Percentiles rank a stretch among this genome's conserved stretches.
phyloP scores from a whole-genome alignment of 1,139 yeast genomes.

The Candida mesenterica region DNA sequence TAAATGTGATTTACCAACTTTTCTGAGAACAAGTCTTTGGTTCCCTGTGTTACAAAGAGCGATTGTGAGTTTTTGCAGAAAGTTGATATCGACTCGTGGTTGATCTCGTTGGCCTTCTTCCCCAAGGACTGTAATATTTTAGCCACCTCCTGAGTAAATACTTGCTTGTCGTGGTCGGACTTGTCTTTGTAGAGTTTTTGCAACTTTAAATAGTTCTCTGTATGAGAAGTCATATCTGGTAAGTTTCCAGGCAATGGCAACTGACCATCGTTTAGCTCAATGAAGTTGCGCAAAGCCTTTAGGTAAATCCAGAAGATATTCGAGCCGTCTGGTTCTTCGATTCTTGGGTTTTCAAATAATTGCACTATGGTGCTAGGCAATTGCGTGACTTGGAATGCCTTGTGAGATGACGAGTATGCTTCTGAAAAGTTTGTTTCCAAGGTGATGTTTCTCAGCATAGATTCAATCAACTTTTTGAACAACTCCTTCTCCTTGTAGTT shows the following conservation, averaged over 20 bases:
- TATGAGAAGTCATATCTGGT: slow-evolving; percentile 89
- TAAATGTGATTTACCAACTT: slow-evolving; percentile 17
- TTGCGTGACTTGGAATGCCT: slow-evolving; percentile 45
- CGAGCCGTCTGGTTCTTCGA: slow-evolving; percentile 15
- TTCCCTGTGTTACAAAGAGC: slow-evolving; percentile 38
- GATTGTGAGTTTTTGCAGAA: slow-evolving; percentile 61
- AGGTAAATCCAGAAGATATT: slow-evolving; percentile 62
- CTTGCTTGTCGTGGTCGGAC: slow-evolving; percentile 49
- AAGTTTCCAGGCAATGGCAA: slow-evolving; percentile 73
- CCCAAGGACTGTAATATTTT: slow-evolving; percentile 23
- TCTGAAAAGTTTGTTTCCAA: slow-evolving; percentile 68
- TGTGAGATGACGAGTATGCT: slow-evolving; percentile 57
- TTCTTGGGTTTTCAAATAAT: slow-evolving; percentile 29
- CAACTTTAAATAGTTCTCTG: slow-evolving; percentile 57
- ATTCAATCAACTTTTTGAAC: slow-evolving; percentile 42
- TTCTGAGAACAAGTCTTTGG: slow-evolving; percentile 20
- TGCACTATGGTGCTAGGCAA: slow-evolving; percentile 37
- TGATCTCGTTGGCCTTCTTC: slow-evolving; percentile 23
- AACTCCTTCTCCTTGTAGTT: slow-evolving; percentile 46
- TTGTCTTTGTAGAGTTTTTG: slow-evolving; percentile 59
- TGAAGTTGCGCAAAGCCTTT: slow-evolving; percentile 54
- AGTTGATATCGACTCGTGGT: slow-evolving; percentile 37
- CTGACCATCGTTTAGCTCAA: slow-evolving; percentile 32
- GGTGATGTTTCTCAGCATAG: slow-evolving; percentile 34
- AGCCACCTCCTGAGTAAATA: slow-evolving; percentile 35